Evolutionary conservation across 306 rosid genomes (phyloP), one percentile per base, ranked within the genome.

Genomic region (Canavalia ensiformis): DNA sequence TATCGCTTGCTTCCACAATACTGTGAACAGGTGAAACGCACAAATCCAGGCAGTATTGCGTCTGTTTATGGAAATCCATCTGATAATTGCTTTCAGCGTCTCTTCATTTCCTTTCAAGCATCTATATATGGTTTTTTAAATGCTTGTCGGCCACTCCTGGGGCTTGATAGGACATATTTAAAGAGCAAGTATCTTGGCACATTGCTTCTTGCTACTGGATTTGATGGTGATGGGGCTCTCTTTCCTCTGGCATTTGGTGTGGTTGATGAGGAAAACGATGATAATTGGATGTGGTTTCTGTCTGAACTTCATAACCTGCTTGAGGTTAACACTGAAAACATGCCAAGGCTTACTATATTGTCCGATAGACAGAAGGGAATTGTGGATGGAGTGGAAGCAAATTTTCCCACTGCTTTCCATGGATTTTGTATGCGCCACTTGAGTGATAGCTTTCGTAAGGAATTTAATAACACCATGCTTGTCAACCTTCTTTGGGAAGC

Each of bases 241-340:
- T 92, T 92, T 84, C 97, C 97, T 82, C 66, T 91, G 65, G 97
- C 97, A 52, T 91, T 91, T 72, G 97, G 97, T 77, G 97, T 91
- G 49, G 92, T 91, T 67, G 97, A 90, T 46, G 97, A 91, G 86
- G 94, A 91, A 87, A 90, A 62, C 64, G 97, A 91, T 82, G 97
- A 91, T n/a, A 90, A 85, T 54, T 91, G 97, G 97, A 91, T 91
- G 94, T 91, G 97, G 97, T 91, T 91, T 87, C 89, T 91, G 18
- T 90, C 92, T 25, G 97, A 91, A 75, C 97, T 92, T 72, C 97
- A 86, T 46, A 90, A 83, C 77, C 89, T 92, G 86, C 94, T 92
- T 41, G 97, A 92, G 87, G 86, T 90, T 37, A 90, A 88, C 84
- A 84, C 97, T 9, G 97, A 92, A 83, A 92, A 92, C 86, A 92